Base-by-base conservation (phyloP, 352 stramenopile species). In the Globisporangium cystogenes region DNA sequence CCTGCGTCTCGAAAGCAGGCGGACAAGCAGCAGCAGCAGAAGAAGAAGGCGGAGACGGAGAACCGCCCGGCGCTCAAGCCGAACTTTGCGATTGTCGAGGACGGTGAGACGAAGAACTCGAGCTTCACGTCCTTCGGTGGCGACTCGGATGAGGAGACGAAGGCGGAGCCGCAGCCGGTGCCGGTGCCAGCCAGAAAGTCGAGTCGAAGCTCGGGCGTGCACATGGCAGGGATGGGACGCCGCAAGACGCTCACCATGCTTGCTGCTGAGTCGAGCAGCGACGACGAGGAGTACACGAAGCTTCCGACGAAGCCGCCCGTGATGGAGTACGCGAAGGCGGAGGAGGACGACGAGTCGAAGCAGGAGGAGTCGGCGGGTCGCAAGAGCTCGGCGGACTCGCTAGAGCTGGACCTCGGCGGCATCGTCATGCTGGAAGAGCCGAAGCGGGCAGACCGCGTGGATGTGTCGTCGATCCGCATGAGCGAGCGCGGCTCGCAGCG, bases 51-150 rank as follows among this genome's bases (percentile, higher is more conserved):
- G 21, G 33, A 35, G 3, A 11, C 56, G 3, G 48, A 53, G 35
- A 24, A n/a, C 7, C 59, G 57, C 2, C 33, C 59, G 33, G 51
- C 49, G 14, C 51, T 90, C 16, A 82, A 61, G 12, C 82, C 82
- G 16, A 90, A 90, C 59, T 93, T 89, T 33, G 72, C 65, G 16
- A 77, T 93, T 33, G 82, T 90, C 14, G 74, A 82, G 35, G 40
- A 69, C 59, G 39, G 60, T 53, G 59, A 81, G 50, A 64, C 74
- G 20, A 90, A 86, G 46, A 73, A 74, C 27, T 70, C 73, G 48
- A 95, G 85, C 53, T 95, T 95, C 41, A 91, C 74, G 21, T 95
- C 85, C 26, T 95, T 95, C 60, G 82, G 80, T 45, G 65, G 62
- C 45, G 79, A 90, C 42, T 93, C 82, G 23, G 85, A 95, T 50